Evolutionary conservation across 2,329 filamentous ascomycete genomes (phyloP), one percentile per base, ranked within the genome.

Genomic region (Penicillium rolfsii): DNA sequence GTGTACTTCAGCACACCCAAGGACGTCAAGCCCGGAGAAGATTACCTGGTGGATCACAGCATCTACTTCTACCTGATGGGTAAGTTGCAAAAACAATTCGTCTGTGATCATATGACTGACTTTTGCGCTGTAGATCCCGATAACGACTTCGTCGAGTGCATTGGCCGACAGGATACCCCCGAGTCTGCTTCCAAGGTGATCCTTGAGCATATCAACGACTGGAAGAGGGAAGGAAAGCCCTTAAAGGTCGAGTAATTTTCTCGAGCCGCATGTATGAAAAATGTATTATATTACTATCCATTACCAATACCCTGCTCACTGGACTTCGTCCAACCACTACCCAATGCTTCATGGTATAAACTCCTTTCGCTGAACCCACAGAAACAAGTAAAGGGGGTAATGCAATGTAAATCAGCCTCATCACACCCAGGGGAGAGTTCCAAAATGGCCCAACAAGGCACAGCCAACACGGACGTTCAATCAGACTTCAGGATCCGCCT

Each of bases 21-120:
- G 70, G 85, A 93, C 65, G 91, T 98, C 59, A 90, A 93, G 82
- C 90, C 93, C 0, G 95, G 94, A 1, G 91, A 97, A 82, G 95
- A 99, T 78, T 99, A 99, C 76, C 79, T 99, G 70, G 95, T 99
- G 12, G 95, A 99, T 77, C 95, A 99, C 81, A 97, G 93, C 77
- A 99, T 99, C 70, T 99, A 99, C 83, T 99, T 99, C 73, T 99
- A 99, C 78, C 81, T 99, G 68, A 99, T 99, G 95, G 86, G 85
- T 88, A 75, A 77, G 84, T 80, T 61, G 24, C 16, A 28, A 45
- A 24, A 19, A 22, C n/a, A 19, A 43, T 48, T 7, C 11, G 7
- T 33, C 19, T 58, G 9, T 36, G 16, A 28, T 11, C 14, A 1
- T 36, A 22, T 22, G 2, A 26, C 50, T 60, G 55, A 63, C 59